A percentile compares a stretch with the other conserved stretches of the same genome.
Conservation (phyloP, 805 yeast species). For the Metschnikowia kofuensis region DNA sequence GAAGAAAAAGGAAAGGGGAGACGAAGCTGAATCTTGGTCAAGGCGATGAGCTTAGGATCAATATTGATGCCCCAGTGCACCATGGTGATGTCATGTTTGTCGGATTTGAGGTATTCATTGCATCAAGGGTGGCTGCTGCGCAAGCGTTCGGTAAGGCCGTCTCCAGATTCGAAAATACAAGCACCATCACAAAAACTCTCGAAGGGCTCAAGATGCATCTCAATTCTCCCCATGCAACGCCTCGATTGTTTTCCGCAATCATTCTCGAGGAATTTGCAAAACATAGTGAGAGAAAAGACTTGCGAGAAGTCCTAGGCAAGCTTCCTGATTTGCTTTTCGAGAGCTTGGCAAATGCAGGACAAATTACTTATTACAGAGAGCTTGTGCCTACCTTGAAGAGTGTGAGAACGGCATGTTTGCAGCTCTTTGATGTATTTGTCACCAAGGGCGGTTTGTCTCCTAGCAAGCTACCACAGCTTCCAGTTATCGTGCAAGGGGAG, state of each 20-base stretch:
- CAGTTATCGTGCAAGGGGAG: constrained; percentile 92
- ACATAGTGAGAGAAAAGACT: constrained; percentile 20
- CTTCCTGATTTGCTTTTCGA: constrained; percentile 30
- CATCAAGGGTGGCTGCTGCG: constrained; percentile 75
- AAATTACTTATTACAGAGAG: constrained; percentile 67
- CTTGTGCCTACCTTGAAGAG: constrained; percentile 82
- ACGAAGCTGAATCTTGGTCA: constrained; percentile 40
- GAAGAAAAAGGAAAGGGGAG: constrained; percentile 46
- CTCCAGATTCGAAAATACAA: constrained; percentile 44
- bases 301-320: constrained; percentile 17
- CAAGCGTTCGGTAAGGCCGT: constrained; percentile 68
- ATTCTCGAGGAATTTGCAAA: constrained; percentile 67
- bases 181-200: constrained; percentile 39
- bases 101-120: constrained; percentile 68
- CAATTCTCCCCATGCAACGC: constrained; percentile 70
- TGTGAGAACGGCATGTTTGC: constrained; percentile 83
- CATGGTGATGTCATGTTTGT: constrained; percentile 87
- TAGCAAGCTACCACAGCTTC: constrained; percentile 72
- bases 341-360: constrained; percentile 40
- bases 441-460: constrained; percentile 73
- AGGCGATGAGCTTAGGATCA: constrained; percentile 61
- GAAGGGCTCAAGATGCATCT: constrained; percentile 40
- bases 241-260: constrained; percentile 67
- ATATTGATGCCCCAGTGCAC: constrained; percentile 90
- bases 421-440: constrained; percentile 72